Evolutionary conservation across 495 filamentous ascomycete species (phyloP).

Genomic region (Neurospora sp.): DNA sequence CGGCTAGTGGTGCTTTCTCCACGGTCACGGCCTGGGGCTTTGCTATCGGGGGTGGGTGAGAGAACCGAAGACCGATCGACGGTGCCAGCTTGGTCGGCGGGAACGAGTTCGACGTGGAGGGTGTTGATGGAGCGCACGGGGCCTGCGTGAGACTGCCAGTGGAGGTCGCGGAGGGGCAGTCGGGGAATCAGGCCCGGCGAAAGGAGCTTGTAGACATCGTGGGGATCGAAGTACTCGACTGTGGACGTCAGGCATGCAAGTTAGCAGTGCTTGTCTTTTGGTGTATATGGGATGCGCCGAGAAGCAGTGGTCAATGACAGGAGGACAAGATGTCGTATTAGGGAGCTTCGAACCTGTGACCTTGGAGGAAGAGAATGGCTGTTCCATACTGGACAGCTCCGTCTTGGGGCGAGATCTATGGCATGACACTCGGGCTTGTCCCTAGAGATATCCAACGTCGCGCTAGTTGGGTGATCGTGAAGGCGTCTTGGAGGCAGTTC

Average conservation of each 20-base stretch:
- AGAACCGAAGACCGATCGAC: conserved; percentile 23
- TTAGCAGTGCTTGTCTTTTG: neutral
- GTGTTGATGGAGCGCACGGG: conserved; percentile 87
- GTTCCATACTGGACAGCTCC: conserved; percentile 44
- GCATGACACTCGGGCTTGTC: conserved; percentile 14
- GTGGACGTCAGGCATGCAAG: neutral
- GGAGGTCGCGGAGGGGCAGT: conserved; percentile 82
- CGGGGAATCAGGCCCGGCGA: conserved; percentile 63
- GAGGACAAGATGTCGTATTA: neutral
- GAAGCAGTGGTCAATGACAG: neutral
- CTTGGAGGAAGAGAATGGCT: conserved; percentile 57
- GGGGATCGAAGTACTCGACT: conserved; percentile 81
- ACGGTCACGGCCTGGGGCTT: conserved; percentile 22
- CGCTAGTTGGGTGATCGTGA: neutral
- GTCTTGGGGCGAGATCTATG: conserved; percentile 7
- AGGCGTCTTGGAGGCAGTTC: neutral
- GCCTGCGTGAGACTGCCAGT: conserved; percentile 90
- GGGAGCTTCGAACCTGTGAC: conserved; percentile 47
- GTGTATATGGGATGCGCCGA: neutral
- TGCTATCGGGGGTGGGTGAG: conserved; percentile 28
- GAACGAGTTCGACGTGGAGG: conserved; percentile 77
- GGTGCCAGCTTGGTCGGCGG: conserved; percentile 24
- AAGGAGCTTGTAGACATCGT: conserved; percentile 71
- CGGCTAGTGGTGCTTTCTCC: conserved; percentile 30
- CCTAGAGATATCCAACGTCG: neutral